These are phyloP conservation scores for Fennellomyces sp. DNA, from an alignment of 371 early-diverging fungal genomes.

Conservation along the genomic window DNA sequence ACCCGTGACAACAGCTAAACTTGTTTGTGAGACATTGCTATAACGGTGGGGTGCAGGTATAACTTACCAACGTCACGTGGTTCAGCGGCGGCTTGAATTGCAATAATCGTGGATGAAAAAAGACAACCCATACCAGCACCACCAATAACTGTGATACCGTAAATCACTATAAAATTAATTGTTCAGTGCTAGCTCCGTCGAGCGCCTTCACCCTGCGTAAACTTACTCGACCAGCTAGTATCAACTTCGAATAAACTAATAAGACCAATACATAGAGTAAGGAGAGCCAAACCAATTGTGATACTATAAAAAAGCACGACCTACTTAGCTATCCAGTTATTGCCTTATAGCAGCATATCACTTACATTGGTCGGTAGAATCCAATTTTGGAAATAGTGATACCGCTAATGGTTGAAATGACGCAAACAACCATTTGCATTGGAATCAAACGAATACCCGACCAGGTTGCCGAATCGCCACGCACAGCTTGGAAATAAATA, in stretches of 20 bases:
- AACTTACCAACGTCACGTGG: slow-evolving; percentile 37
- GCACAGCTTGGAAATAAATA: slow-evolving; percentile 80
- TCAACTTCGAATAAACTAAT: slow-evolving; percentile 27
- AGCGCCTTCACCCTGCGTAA: not conserved
- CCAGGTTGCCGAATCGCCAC: slow-evolving; percentile 52
- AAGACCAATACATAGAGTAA: slow-evolving; percentile 38
- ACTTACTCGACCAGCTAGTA: slow-evolving; percentile 31
- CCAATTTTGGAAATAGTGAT: slow-evolving; percentile 50
- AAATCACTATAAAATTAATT: slow-evolving; percentile 21
- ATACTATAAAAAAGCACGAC: slow-evolving; percentile 19
- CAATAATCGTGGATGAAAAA: slow-evolving; percentile 48
- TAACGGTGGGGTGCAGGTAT: too few species aligned
- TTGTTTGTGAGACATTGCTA: too few species aligned
- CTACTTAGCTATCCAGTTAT: not conserved
- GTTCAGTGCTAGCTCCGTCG: not conserved
- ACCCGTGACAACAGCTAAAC: slow-evolving; percentile 47
- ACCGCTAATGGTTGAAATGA: slow-evolving; percentile 40
- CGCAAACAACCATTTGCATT: slow-evolving; percentile 47
- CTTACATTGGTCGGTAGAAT: slow-evolving; percentile 52
- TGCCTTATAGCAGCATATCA: not conserved
- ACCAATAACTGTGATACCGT: slow-evolving; percentile 42
- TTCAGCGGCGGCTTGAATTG: slow-evolving; percentile 45
- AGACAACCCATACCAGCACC: slow-evolving; percentile 35
- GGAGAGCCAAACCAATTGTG: slow-evolving; percentile 37
- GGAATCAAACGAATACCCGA: slow-evolving; percentile 55